phyloP scores from a whole-genome alignment of 306 rosid species.

The Vachellia pachyceras region DNA sequence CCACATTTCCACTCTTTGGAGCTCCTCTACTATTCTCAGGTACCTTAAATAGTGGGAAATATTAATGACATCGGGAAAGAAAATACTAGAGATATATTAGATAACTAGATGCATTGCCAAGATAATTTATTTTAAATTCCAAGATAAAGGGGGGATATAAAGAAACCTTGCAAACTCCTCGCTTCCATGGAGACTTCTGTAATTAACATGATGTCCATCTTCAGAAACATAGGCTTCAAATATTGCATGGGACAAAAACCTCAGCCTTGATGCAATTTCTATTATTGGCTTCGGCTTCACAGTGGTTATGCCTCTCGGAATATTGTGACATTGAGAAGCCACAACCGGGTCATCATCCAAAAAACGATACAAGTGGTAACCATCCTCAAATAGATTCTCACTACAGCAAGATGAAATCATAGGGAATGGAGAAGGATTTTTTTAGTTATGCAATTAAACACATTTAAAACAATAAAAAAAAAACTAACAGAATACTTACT shows the following conservation, averaged over 20 bases:
- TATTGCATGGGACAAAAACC: constrained; percentile 65
- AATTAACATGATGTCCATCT: constrained; percentile 74
- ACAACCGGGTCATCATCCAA: constrained; percentile 78
- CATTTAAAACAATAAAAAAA: constrained; percentile 28
- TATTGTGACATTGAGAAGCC: constrained; percentile 70
- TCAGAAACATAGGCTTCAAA: constrained; percentile 77
- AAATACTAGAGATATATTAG: neutral
- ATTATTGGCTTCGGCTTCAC: constrained; percentile 69
- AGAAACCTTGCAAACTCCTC: constrained; percentile 90
- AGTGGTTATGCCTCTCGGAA: constrained; percentile 69
- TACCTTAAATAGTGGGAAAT: constrained; percentile 54
- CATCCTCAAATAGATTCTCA: constrained; percentile 82
- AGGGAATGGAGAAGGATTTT: constrained; percentile 19
- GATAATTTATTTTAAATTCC: constrained; percentile 17
- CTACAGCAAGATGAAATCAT: constrained; percentile 44
- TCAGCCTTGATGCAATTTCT: constrained; percentile 78
- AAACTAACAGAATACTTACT: constrained; percentile 57
- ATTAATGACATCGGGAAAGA: neutral
- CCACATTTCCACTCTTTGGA: constrained; percentile 77
- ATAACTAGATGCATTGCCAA: constrained; percentile 24
- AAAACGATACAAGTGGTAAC: constrained; percentile 76
- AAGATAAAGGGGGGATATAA: constrained; percentile 1
- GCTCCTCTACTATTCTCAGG: constrained; percentile 83
- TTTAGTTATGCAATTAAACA: neutral
- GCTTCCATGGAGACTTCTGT: constrained; percentile 73